phyloP scores from a whole-genome alignment of 139 green algal genomes.

The Raphidocelis subcapitata region DNA sequence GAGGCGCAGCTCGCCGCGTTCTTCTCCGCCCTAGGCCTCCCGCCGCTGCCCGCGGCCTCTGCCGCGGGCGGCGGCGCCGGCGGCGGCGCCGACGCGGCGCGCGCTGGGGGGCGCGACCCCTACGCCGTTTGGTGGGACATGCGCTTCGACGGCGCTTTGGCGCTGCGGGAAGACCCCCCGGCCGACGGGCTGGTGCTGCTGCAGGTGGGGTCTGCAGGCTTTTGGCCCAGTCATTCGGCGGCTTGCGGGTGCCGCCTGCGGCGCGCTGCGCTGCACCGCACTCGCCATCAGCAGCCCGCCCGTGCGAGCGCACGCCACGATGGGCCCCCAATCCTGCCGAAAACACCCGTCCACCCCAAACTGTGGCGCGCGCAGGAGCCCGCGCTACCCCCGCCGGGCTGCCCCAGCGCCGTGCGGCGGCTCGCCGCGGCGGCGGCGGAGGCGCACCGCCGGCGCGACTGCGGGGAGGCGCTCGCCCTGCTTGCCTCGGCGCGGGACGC shows the following conservation, averaged over 20 bases:
- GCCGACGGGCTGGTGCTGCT: constrained; percentile 45
- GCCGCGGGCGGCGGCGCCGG: neutral
- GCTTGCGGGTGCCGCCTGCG: no score
- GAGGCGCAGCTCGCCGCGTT: constrained; percentile 25
- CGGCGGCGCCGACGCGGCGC: neutral
- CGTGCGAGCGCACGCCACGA: no score
- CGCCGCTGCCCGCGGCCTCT: constrained; percentile 6
- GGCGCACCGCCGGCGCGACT: constrained; percentile 35
- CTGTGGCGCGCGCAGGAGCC: constrained; percentile 33
- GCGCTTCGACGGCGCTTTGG: constrained; percentile 39
- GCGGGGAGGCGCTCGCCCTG: constrained; percentile 24
- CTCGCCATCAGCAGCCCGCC: no score
- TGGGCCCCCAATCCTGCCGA: neutral
- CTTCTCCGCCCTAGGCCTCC: constrained; percentile 15
- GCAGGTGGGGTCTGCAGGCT: constrained; percentile 43
- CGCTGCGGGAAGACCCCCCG: no score
- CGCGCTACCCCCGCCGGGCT: constrained; percentile 38
- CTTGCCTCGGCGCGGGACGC: neutral
- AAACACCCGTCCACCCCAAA: neutral
- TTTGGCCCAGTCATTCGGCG: no score
- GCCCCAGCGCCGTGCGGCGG: constrained; percentile 20
- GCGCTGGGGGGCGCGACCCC: neutral
- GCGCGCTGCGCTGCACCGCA: no score
- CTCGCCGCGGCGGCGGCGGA: constrained; percentile 26
- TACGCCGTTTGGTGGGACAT: constrained; percentile 48